These are phyloP conservation scores for Trifolium repens DNA, from an alignment of 306 rosid species.

Conservation along the genomic window DNA sequence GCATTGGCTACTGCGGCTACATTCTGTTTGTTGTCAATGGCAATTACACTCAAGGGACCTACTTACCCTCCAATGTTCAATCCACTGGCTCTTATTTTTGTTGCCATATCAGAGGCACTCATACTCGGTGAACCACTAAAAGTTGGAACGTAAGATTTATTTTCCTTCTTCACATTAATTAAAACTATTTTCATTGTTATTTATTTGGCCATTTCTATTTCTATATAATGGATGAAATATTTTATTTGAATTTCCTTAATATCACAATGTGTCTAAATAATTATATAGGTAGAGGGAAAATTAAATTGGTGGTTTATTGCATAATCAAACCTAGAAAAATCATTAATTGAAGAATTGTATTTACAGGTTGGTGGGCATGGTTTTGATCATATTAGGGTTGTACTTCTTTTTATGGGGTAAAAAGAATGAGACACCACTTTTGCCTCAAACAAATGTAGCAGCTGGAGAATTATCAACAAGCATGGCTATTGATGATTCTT, in stretches of 20 bases:
- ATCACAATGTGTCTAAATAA: too few relatives aligned
- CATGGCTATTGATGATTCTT: slow-evolving; percentile 14
- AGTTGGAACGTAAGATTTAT: slow-evolving; percentile 58
- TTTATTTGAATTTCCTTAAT: too few relatives aligned
- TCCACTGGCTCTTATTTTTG: slow-evolving; percentile 68
- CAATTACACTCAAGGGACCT: slow-evolving; percentile 60
- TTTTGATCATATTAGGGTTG: slow-evolving; percentile 61
- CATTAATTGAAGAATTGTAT: not conserved
- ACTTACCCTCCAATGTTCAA: slow-evolving; percentile 77
- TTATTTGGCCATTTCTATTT: too few relatives aligned
- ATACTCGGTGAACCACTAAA: slow-evolving; percentile 55
- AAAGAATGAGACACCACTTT: slow-evolving; percentile 35
- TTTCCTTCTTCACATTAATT: not conserved
- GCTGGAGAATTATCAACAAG: slow-evolving; percentile 28
- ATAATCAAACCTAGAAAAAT: not conserved
- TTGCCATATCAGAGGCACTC: slow-evolving; percentile 61
- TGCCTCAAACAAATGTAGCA: slow-evolving; percentile 26
- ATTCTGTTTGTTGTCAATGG: slow-evolving; percentile 65
- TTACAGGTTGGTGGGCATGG: slow-evolving; percentile 63
- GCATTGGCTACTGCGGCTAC: slow-evolving; percentile 62
- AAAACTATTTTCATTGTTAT: too few relatives aligned
- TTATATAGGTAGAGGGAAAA: too few relatives aligned
- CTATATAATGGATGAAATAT: too few relatives aligned
- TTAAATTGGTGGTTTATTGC: too few relatives aligned
- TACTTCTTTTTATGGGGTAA: slow-evolving; percentile 73